A percentile compares a stretch with the other conserved stretches of the same genome.
These are phyloP conservation scores for Neurospora sublineolata DNA, from an alignment of 495 filamentous ascomycete species.

Conservation along the genomic window DNA sequence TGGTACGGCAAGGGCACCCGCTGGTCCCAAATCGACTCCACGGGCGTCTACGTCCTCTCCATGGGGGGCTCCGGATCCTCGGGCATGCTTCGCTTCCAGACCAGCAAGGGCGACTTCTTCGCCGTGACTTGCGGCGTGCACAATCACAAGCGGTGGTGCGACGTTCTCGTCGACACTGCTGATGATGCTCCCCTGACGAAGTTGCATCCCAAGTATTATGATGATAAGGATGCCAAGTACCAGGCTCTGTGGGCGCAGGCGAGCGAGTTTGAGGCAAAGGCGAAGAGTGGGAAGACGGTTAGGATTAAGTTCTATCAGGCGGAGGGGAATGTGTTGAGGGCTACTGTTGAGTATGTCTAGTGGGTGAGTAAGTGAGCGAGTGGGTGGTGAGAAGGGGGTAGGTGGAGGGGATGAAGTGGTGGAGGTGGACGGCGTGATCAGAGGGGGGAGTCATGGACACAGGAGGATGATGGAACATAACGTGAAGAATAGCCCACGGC, in stretches of 20 bases:
- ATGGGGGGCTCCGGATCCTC: background rate
- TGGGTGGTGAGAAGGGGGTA: background rate
- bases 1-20: slow-evolving; percentile 1
- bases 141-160: slow-evolving; percentile 10
- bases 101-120: slow-evolving; percentile 1
- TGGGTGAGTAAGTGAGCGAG: background rate
- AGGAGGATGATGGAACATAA: background rate
- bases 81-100: slow-evolving; percentile 2
- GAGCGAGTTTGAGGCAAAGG: background rate
- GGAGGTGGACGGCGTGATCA: background rate
- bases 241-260: slow-evolving; percentile 4
- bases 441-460: background rate
- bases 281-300: background rate
- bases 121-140: slow-evolving; percentile 3
- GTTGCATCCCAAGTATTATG: slow-evolving; percentile 2
- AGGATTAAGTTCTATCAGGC: slow-evolving; percentile 1
- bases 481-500: background rate
- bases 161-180: background rate
- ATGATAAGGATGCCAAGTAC: slow-evolving; percentile 6
- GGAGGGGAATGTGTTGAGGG: slow-evolving; percentile 6
- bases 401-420: background rate
- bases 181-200: background rate
- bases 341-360: background rate
- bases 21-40: background rate
- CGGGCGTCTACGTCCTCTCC: background rate